Evolutionary conservation across 768 basidiomycete species (phyloP).

Genomic region (Coprinopsis strossmayeri): DNA sequence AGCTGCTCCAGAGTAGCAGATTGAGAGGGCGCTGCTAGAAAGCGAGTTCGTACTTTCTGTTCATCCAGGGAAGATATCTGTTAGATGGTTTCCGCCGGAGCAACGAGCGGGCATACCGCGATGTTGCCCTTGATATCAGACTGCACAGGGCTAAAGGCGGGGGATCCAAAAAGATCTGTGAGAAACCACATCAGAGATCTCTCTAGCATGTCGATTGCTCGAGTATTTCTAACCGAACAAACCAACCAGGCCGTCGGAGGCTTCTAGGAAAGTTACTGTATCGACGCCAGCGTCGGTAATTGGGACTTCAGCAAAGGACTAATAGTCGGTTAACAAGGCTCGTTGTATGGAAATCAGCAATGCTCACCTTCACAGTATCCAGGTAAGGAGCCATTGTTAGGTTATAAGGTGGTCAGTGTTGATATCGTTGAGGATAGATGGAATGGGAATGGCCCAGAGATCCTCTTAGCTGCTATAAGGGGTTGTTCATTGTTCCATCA

Average conservation of each 20-base stretch:
- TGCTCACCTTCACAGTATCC: slow-evolving; percentile 53
- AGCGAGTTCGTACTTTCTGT: slow-evolving; percentile 87
- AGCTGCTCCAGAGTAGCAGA: slow-evolving; percentile 81
- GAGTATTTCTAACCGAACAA: slow-evolving; percentile 70
- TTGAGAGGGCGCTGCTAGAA: slow-evolving; percentile 53
- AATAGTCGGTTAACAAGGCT: slow-evolving; percentile 2
- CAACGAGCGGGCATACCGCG: slow-evolving; percentile 41
- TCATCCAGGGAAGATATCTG: neutral
- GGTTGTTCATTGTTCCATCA: neutral
- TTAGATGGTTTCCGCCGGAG: neutral
- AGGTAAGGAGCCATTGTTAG: slow-evolving; percentile 67
- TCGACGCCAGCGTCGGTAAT: slow-evolving; percentile 84
- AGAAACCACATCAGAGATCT: neutral
- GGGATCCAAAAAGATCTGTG: slow-evolving; percentile 77
- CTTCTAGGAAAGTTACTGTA: slow-evolving; percentile 83
- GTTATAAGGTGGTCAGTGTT: slow-evolving; percentile 4
- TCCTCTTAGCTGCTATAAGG: neutral
- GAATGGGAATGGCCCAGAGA: too few relatives aligned
- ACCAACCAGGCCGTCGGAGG: slow-evolving; percentile 79
- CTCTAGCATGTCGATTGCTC: too few relatives aligned
- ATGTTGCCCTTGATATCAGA: slow-evolving; percentile 90
- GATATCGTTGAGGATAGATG: too few relatives aligned
- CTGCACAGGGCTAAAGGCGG: slow-evolving; percentile 80
- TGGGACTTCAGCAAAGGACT: slow-evolving; percentile 94
- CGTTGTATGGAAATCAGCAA: neutral